Percentiles rank a stretch among this genome's conserved stretches.
phyloP scores from a whole-genome alignment of 208 protist genomes.

The Porcisia hertigi region DNA sequence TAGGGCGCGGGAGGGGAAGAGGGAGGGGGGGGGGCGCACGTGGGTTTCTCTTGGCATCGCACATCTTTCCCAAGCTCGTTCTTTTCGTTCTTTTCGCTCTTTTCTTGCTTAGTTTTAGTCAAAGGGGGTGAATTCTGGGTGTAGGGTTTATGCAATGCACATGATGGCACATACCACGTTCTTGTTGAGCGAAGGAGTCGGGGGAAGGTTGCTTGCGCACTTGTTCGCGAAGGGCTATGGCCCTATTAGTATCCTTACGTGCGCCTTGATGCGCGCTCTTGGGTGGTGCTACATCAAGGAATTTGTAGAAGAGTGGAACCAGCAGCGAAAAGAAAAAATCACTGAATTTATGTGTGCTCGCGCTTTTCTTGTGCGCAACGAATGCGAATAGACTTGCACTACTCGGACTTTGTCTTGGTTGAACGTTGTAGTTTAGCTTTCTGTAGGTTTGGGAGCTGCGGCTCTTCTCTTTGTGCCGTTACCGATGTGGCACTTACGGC shows the following conservation, averaged over 20 bases:
- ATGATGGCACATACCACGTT: background rate
- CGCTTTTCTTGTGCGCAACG: background rate
- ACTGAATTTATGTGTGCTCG: background rate
- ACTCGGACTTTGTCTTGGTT: background rate
- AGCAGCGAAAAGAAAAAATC: background rate
- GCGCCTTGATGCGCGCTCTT: background rate
- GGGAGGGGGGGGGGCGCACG: too few relatives aligned
- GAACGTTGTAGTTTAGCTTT: background rate
- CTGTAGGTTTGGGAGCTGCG: background rate
- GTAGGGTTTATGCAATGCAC: background rate
- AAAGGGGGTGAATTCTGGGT: too few relatives aligned
- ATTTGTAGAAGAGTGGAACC: background rate
- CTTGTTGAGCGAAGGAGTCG: background rate
- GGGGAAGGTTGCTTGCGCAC: background rate
- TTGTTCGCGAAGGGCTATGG: background rate
- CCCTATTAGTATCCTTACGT: background rate
- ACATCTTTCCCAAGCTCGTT: too few relatives aligned
- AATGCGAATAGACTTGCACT: background rate
- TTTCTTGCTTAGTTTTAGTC: too few relatives aligned
- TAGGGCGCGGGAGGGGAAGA: too few relatives aligned
- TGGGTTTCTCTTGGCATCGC: too few relatives aligned
- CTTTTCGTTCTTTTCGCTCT: too few relatives aligned
- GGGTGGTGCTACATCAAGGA: background rate
- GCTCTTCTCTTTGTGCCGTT: background rate
- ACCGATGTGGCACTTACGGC: background rate